Evolutionary conservation across 805 yeast genomes (phyloP).

Genomic region (Metschnikowia rubicola): DNA sequence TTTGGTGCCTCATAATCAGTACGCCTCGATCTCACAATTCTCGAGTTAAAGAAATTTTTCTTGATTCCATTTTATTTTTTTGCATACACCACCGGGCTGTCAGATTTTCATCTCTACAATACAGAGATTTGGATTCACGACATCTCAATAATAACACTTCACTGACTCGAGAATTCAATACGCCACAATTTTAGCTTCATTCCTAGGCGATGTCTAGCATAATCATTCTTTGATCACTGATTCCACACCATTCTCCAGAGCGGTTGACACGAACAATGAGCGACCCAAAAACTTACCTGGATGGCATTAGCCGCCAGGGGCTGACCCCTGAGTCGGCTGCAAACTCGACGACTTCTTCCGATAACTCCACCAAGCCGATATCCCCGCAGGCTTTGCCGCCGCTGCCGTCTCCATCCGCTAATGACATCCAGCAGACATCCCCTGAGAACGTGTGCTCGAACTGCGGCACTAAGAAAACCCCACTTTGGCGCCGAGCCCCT

Average conservation of each 20-base stretch:
- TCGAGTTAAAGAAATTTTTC: too few relatives aligned
- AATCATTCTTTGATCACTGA: not conserved
- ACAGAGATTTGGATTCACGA: too few relatives aligned
- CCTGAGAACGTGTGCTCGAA: constrained; percentile 39
- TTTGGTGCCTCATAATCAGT: too few relatives aligned
- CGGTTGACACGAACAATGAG: not conserved
- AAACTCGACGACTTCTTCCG: not conserved
- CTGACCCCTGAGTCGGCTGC: too few relatives aligned
- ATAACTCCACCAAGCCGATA: constrained; percentile 1
- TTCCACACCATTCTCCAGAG: not conserved
- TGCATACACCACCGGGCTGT: too few relatives aligned
- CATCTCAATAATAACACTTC: too few relatives aligned
- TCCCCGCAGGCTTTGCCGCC: not conserved
- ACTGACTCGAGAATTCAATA: too few relatives aligned
- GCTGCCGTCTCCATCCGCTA: not conserved
- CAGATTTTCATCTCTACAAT: too few relatives aligned
- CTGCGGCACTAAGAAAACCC: constrained; percentile 55
- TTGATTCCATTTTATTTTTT: too few relatives aligned
- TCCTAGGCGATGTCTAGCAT: not conserved
- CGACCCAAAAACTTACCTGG: too few relatives aligned
- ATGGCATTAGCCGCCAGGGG: too few relatives aligned
- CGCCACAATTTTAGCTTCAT: not conserved
- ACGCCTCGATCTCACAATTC: too few relatives aligned
- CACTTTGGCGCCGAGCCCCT: constrained; percentile 57
- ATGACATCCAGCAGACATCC: not conserved